These are phyloP conservation scores for Teunomyces stri DNA, from an alignment of 805 yeast species.

Conservation along the genomic window DNA sequence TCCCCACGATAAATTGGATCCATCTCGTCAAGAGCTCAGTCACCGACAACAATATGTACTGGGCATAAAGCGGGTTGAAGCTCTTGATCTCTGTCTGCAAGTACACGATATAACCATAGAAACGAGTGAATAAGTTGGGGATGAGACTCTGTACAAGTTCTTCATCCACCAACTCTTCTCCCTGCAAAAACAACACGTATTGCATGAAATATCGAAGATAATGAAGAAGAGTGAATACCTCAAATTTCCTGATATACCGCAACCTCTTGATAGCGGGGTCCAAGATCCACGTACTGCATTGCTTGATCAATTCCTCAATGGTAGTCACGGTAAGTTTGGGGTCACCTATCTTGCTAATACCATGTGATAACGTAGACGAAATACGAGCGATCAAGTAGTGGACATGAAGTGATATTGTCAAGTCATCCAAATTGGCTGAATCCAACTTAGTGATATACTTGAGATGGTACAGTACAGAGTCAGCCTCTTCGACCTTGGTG, in stretches of 20 bases:
- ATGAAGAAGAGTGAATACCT: slow-evolving; percentile 19
- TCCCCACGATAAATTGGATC: slow-evolving; percentile 32
- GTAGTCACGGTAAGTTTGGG: slow-evolving; percentile 16
- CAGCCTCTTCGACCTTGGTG: slow-evolving; percentile 22
- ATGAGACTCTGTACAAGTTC: slow-evolving; percentile 10
- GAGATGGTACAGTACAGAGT: slow-evolving; percentile 20
- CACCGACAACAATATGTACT: slow-evolving; percentile 23
- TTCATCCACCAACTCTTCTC: slow-evolving; percentile 27
- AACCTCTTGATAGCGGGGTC: slow-evolving; percentile 17
- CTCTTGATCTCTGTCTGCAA: slow-evolving; percentile 1
- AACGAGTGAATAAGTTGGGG: slow-evolving; percentile 17
- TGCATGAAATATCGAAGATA: slow-evolving; percentile 29
- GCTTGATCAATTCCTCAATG: slow-evolving; percentile 20
- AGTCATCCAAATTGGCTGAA: slow-evolving; percentile 13
- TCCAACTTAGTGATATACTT: slow-evolving; percentile 16
- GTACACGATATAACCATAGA: slow-evolving; percentile 10
- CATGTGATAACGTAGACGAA: slow-evolving; percentile 18
- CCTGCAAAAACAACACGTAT: slow-evolving; percentile 32
- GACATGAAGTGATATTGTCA: slow-evolving; percentile 20
- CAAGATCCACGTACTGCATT: slow-evolving; percentile 25
- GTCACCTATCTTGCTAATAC: slow-evolving; percentile 19
- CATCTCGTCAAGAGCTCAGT: slow-evolving; percentile 30
- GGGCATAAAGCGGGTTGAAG: slow-evolving; percentile 8
- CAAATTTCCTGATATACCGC: slow-evolving; percentile 14
- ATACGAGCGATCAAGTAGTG: slow-evolving; percentile 31